Percentiles rank a stretch among this genome's conserved stretches.
Conservation (phyloP, 371 early-diverging fungal species). For the Saksenaea oblongispora region DNA sequence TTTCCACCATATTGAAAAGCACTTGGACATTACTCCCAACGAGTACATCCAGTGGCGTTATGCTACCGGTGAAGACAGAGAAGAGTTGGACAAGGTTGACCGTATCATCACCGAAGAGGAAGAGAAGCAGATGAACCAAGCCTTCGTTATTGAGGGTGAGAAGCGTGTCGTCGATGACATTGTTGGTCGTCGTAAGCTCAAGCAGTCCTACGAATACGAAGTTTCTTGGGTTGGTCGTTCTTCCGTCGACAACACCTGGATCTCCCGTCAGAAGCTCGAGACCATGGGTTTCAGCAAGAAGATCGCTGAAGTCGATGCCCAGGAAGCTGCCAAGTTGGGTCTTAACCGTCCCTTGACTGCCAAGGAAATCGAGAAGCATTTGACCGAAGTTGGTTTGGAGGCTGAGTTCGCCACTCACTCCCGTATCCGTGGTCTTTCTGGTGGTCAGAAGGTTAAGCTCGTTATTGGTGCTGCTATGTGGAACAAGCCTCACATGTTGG, state of each 20-base stretch:
- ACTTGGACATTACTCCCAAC: constrained; percentile 79
- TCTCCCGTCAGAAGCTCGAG: constrained; percentile 70
- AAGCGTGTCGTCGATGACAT: constrained; percentile 63
- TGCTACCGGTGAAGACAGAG: constrained; percentile 78
- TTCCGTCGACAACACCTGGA: constrained; percentile 71
- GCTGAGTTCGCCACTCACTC: constrained; percentile 80
- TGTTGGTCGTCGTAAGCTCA: constrained; percentile 70
- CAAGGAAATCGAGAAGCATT: constrained; percentile 71
- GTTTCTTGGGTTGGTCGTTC: constrained; percentile 62
- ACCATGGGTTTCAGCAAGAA: constrained; percentile 70
- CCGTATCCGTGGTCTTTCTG: constrained; percentile 85
- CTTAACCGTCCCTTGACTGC: constrained; percentile 66
- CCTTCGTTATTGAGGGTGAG: constrained; percentile 64
- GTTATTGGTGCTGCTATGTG: constrained; percentile 86
- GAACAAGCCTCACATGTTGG: constrained; percentile 85
- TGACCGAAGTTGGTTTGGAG: constrained; percentile 69
- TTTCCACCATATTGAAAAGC: constrained; percentile 85
- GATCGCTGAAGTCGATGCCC: constrained; percentile 65
- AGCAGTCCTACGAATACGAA: constrained; percentile 72
- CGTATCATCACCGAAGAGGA: constrained; percentile 65
- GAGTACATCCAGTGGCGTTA: constrained; percentile 89
- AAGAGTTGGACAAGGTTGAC: constrained; percentile 69
- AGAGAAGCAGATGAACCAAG: constrained; percentile 64
- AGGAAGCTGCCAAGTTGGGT: constrained; percentile 68
- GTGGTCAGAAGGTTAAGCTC: constrained; percentile 92